phyloP scores from a whole-genome alignment of 1,284 basidiomycete species.

The Mycena citricolor region DNA sequence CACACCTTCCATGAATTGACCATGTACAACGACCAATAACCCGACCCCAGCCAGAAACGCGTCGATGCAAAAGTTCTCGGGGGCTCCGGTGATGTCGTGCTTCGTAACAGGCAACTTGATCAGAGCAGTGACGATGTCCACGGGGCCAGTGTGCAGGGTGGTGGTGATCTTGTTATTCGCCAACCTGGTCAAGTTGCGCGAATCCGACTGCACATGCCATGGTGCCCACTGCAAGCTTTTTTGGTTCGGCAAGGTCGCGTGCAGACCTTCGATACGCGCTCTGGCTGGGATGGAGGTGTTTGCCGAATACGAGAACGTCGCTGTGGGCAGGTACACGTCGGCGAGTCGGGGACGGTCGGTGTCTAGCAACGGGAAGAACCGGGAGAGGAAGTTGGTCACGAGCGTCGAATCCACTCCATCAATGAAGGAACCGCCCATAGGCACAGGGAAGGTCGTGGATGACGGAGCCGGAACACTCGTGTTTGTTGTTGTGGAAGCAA shows the following conservation, averaged over 20 bases:
- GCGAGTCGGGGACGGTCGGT: slow-evolving; percentile 66
- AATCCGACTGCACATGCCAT: slow-evolving; percentile 64
- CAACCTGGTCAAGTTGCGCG: slow-evolving; percentile 77
- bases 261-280: slow-evolving; percentile 65
- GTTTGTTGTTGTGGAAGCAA: slow-evolving; percentile 45
- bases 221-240: slow-evolving; percentile 71
- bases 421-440: slow-evolving; percentile 74
- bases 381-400: slow-evolving; percentile 75
- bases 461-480: slow-evolving; percentile 42
- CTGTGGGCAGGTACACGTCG: slow-evolving; percentile 78
- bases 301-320: slow-evolving; percentile 86
- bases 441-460: slow-evolving; percentile 68
- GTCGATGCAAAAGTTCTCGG: slow-evolving; percentile 88
- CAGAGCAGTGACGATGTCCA: slow-evolving; percentile 64
- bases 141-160: slow-evolving; percentile 74
- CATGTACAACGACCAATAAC: slow-evolving; percentile 85
- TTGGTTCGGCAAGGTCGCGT: slow-evolving; percentile 75
- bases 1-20: slow-evolving; percentile 89
- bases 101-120: slow-evolving; percentile 71
- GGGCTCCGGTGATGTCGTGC: slow-evolving; percentile 72
- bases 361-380: slow-evolving; percentile 89
- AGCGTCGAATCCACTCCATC: slow-evolving; percentile 69
- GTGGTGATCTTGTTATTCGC: slow-evolving; percentile 63
- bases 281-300: slow-evolving; percentile 81
- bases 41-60: slow-evolving; percentile 77